Conservation (phyloP, 768 basidiomycete genomes). For the Mrakia blollopis region DNA sequence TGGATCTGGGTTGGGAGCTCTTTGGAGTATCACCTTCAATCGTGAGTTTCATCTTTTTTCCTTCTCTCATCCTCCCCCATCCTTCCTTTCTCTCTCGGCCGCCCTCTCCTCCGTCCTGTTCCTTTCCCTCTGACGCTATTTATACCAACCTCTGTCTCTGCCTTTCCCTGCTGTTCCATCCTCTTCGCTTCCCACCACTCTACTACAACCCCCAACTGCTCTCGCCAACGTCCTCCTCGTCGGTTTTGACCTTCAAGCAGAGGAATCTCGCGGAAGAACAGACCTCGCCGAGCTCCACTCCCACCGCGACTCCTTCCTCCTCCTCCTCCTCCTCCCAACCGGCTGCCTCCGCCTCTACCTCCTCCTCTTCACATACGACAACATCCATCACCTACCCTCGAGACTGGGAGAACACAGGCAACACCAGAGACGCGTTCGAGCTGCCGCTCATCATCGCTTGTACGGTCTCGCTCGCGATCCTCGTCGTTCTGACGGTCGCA, state of each 20-base stretch:
- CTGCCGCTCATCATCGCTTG: conserved; percentile 11
- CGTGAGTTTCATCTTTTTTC: not conserved
- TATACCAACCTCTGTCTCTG: not conserved
- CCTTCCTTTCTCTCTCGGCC: not conserved
- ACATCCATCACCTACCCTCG: not conserved
- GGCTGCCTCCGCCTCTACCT: not conserved
- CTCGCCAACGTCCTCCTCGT: not conserved
- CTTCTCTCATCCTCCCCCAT: not conserved
- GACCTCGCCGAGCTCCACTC: not conserved
- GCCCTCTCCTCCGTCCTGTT: not conserved
- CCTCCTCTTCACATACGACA: not conserved
- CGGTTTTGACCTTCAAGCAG: not conserved
- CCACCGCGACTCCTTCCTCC: not conserved
- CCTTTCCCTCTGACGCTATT: not conserved
- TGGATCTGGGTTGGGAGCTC: not conserved
- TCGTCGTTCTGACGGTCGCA: not conserved
- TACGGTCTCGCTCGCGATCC: conserved; percentile 1
- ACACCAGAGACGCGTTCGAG: not conserved
- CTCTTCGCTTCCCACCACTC: not conserved
- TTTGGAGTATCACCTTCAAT: conserved; percentile 9
- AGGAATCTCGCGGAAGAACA: not conserved
- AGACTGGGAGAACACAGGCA: not conserved
- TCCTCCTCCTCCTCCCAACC: not conserved
- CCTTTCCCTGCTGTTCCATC: not conserved
- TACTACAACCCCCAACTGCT: not conserved